phyloP scores from a whole-genome alignment of 176 grass and related monocot species.

The Raddia distichophylla region DNA sequence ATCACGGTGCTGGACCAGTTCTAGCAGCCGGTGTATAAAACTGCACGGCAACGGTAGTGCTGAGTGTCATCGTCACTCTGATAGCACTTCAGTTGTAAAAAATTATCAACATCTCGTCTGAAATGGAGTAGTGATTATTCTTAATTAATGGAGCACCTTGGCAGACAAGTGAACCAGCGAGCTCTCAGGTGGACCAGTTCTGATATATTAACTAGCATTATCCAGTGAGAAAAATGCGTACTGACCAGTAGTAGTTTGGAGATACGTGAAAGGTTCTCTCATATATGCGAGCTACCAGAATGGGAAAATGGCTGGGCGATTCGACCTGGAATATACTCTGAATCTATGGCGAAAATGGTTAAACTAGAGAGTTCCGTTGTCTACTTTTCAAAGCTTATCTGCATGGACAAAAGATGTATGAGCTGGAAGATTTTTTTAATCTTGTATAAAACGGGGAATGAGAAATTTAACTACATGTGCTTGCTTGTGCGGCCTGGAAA shows the following conservation, averaged over 20 bases:
- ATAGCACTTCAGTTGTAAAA: slow-evolving; percentile 41
- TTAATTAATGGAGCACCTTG: slow-evolving; percentile 1
- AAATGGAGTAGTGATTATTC: background rate
- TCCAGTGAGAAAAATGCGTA: background rate
- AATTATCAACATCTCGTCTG: slow-evolving; percentile 9
- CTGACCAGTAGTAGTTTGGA: slow-evolving; percentile 34
- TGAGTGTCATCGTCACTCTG: background rate
- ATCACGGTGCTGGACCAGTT: slow-evolving; percentile 31
- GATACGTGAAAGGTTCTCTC: slow-evolving; percentile 31
- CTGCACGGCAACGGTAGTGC: background rate
- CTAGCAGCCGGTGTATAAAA: background rate
- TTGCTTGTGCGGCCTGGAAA: slow-evolving; percentile 30
- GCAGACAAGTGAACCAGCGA: slow-evolving; percentile 10
- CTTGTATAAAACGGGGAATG: background rate
- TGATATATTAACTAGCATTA: slow-evolving; percentile 19
- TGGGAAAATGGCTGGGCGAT: slow-evolving; percentile 26
- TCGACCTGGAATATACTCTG: slow-evolving; percentile 37
- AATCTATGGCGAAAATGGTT: slow-evolving; percentile 24
- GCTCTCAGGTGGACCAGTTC: slow-evolving; percentile 20
- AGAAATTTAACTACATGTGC: background rate
- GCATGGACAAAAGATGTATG: slow-evolving; percentile 36
- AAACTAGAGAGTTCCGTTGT: slow-evolving; percentile 11
- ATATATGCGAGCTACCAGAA: slow-evolving; percentile 20
- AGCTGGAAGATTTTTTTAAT: slow-evolving; percentile 23
- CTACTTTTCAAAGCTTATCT: slow-evolving; percentile 44